Percentiles rank a stretch among this genome's conserved stretches.
Conservation (phyloP, 2,329 filamentous ascomycete genomes). For the Cercospora zeae-maydis region DNA sequence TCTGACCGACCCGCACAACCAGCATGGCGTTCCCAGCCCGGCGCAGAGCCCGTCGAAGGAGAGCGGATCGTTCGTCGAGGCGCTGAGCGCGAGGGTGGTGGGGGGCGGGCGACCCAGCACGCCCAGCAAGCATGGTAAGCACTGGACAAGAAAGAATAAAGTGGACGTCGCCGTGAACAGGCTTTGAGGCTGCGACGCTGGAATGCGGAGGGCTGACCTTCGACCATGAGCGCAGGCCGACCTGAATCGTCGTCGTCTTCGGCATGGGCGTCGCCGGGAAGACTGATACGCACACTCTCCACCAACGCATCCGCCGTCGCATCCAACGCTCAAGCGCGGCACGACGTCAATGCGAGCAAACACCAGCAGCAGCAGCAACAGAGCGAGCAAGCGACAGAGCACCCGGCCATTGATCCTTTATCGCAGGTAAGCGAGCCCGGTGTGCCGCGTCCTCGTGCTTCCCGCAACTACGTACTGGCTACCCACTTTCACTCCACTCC, state of each 20-base stretch:
- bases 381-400: slow-evolving; percentile 29
- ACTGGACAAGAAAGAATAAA: background rate
- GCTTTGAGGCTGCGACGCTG: background rate
- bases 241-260: slow-evolving; percentile 20
- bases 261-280: slow-evolving; percentile 25
- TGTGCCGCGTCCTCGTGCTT: background rate
- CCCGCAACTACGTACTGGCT: slow-evolving; percentile 3
- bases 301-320: slow-evolving; percentile 19
- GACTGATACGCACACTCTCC: slow-evolving; percentile 27
- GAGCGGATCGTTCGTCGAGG: slow-evolving; percentile 6
- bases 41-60: slow-evolving; percentile 26
- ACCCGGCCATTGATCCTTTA: slow-evolving; percentile 60
- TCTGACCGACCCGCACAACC: slow-evolving; percentile 42
- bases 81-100: slow-evolving; percentile 13
- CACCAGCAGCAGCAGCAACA: slow-evolving; percentile 17
- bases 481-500: slow-evolving; percentile 7
- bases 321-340: slow-evolving; percentile 17
- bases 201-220: slow-evolving; percentile 14
- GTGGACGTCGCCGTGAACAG: slow-evolving; percentile 12
- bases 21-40: slow-evolving; percentile 32
- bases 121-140: slow-evolving; percentile 13
- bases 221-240: slow-evolving; percentile 13
- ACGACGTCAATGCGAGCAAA: slow-evolving; percentile 18
- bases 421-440: slow-evolving; percentile 56
- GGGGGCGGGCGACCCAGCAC: slow-evolving; percentile 12